Percentiles rank a stretch among this genome's conserved stretches.
These are phyloP conservation scores for Podospora anserina DNA, from an alignment of 495 filamentous ascomycete genomes.

Conservation along the genomic window DNA sequence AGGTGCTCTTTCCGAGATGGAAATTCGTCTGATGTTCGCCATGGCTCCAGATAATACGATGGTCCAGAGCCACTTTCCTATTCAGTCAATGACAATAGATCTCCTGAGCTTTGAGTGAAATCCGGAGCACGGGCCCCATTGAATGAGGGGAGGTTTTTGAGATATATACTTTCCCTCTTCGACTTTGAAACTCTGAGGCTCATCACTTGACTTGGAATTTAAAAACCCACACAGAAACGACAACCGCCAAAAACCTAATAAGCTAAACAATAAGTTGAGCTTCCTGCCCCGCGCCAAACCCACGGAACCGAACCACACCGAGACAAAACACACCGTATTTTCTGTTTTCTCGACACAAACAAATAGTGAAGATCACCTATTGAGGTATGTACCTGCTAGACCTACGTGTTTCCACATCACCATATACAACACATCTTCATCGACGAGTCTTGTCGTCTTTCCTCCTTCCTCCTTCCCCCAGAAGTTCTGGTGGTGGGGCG, in stretches of 20 bases:
- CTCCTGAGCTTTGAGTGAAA: neutral
- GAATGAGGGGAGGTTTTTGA: neutral
- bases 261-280: neutral
- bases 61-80: constrained; percentile 6
- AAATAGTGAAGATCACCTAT: neutral
- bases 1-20: neutral
- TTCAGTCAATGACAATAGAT: neutral
- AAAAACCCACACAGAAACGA: neutral
- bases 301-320: neutral
- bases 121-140: neutral
- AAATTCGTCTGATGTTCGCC: neutral
- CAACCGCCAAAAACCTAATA: neutral
- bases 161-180: neutral
- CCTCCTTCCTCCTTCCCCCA: neutral
- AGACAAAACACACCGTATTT: neutral
- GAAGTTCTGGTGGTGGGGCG: neutral
- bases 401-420: neutral
- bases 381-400: neutral
- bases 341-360: neutral
- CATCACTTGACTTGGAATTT: too few relatives aligned
- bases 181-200: neutral
- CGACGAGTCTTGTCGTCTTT: neutral
- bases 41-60: neutral
- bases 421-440: neutral
- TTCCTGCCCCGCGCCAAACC: neutral